These are phyloP conservation scores for Eimeria maxima DNA, from an alignment of 169 alveolate genomes.

Conservation along the genomic window DNA sequence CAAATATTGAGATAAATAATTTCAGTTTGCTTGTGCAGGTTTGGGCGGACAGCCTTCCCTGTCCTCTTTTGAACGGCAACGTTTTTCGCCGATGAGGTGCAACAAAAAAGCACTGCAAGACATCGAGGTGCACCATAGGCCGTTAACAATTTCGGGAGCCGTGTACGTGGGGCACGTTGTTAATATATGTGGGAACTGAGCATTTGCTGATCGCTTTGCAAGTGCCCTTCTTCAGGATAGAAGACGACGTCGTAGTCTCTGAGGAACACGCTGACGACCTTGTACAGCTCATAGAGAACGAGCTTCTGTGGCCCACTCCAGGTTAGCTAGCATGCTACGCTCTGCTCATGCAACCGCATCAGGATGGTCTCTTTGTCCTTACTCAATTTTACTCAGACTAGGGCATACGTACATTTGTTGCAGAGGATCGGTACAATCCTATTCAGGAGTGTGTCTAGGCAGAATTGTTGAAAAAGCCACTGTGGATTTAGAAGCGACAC, in stretches of 20 bases:
- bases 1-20: background rate
- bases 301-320: slow-evolving; percentile 38
- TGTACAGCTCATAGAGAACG: slow-evolving; percentile 14
- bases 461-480: too few relatives aligned
- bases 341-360: background rate
- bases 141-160: background rate
- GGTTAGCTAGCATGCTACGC: background rate
- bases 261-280: slow-evolving; percentile 23
- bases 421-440: too few relatives aligned
- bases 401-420: too few relatives aligned
- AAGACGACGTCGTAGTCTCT: background rate
- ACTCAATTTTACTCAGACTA: too few relatives aligned
- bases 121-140: background rate
- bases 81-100: slow-evolving; percentile 9
- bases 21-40: background rate
- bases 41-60: background rate
- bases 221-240: slow-evolving; percentile 18
- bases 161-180: background rate
- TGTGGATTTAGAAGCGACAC: background rate
- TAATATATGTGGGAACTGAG: too few relatives aligned
- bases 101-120: background rate
- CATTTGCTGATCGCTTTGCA: background rate
- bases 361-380: background rate
- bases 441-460: too few relatives aligned
- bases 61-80: background rate